phyloP scores from a whole-genome alignment of 495 filamentous ascomycete genomes.

The Cercophora sp. region DNA sequence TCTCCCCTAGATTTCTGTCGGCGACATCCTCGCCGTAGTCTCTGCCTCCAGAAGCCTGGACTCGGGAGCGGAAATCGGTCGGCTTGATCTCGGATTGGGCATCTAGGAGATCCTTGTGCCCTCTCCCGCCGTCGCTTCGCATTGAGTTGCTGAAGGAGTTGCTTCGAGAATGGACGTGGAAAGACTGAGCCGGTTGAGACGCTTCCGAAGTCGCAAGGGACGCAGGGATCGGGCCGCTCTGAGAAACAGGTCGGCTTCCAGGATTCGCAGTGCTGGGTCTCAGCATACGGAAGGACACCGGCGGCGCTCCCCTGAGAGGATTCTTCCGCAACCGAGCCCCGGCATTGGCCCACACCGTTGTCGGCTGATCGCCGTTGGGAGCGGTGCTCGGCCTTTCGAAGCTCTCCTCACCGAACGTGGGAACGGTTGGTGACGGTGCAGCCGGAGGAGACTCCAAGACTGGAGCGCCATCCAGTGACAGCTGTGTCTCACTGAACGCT shows the following conservation, averaged over 20 bases:
- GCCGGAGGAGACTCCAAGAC: slow-evolving; percentile 18
- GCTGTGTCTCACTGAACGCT: slow-evolving; percentile 25
- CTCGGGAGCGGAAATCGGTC: slow-evolving; percentile 39
- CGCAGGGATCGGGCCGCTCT: slow-evolving; percentile 1
- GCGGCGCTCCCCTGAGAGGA: slow-evolving; percentile 16
- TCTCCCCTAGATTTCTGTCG: slow-evolving; percentile 46
- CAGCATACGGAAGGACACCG: slow-evolving; percentile 25
- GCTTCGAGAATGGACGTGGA: slow-evolving; percentile 11
- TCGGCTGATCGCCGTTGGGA: slow-evolving; percentile 19
- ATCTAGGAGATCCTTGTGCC: slow-evolving; percentile 49
- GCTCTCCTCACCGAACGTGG: slow-evolving; percentile 22
- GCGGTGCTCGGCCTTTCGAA: slow-evolving; percentile 38
- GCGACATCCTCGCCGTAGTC: slow-evolving; percentile 56
- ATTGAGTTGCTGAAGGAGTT: slow-evolving; percentile 14
- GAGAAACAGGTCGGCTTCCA: slow-evolving; percentile 13
- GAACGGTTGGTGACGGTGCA: slow-evolving; percentile 29
- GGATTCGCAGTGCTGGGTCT: slow-evolving; percentile 7
- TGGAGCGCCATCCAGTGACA: slow-evolving; percentile 9
- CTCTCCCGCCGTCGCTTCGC: slow-evolving; percentile 16
- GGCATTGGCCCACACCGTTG: slow-evolving; percentile 1
- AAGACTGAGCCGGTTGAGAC: background rate
- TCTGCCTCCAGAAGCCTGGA: slow-evolving; percentile 42
- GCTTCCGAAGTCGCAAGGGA: slow-evolving; percentile 1
- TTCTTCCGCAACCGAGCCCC: slow-evolving; percentile 15
- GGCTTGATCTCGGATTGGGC: slow-evolving; percentile 47